Base-by-base conservation (phyloP, 1,284 basidiomycete species). In the Rhizoctonia solani region DNA sequence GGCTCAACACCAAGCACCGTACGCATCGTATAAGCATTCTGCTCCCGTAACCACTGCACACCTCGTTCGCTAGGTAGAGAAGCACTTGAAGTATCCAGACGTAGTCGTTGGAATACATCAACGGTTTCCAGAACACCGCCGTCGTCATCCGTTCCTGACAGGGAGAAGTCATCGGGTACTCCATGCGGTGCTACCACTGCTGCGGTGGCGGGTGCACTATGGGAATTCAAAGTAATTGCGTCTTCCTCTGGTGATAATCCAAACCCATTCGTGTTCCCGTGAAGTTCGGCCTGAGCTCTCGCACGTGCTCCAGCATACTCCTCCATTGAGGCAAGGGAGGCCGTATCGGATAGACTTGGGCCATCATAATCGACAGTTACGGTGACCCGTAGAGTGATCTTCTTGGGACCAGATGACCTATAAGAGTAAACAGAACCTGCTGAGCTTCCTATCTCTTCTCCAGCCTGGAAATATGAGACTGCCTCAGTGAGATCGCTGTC, bases 341-440 rank as follows among this genome's bases (percentile, higher is more conserved):
- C 87, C 0, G 92, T 91, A 73, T 95, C 93, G 14, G 90, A 93
- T 67, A 95, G 80, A 75, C 88, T 92, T n/a, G 90, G 92, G 0
- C 92, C 92, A 74, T 95, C 93, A 73, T 93, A 94, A 71, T 94
- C 92, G 68, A 94, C 86, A 3, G 82, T 80, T 32, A 96, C 87
- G 50, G 87, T 82, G 47, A 95, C 84, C 16, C 85, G 81, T 23
- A 95, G 78, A 0, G 87, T 89, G 68, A 95, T 89, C 75, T 86
- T 91, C 46, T 83, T 80, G 42, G 81, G 79, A 5, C 83, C 81
- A 71, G 87, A 85, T 23, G 89, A 68, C 14, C 56, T 47, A 54
- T 39, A 53, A 2, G 76, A 92, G 55, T 90, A 79, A 54, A 87
- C 86, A 27, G 92, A 92, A 0, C 84, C 81, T 1, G 83, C 83